Base-by-base conservation (phyloP, 2,329 filamentous ascomycete genomes). In the Epichloe hybrida region DNA sequence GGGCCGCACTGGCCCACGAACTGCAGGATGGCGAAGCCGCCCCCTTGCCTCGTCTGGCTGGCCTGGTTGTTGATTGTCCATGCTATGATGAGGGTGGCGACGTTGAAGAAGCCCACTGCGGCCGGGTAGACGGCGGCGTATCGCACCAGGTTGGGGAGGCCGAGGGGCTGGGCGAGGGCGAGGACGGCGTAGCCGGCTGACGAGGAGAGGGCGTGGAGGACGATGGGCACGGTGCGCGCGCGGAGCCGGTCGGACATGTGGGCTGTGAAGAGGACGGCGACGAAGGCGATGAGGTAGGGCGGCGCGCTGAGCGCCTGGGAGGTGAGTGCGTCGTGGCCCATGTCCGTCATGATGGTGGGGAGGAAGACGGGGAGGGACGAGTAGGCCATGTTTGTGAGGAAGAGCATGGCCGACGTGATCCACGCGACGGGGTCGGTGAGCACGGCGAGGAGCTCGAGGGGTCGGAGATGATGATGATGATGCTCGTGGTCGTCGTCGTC, bases 1-100 rank as follows among this genome's bases (percentile, higher is more conserved):
- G 88, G 87, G 0, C 88, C 88, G 55, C 82, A 83, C 67, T 94
- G 88, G 1, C 88, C 90, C 13, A 95, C 75, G 37, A 88, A 61
- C 65, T 95, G 90, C 61, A 96, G 66, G 35, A 95, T 73, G 1
- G 85, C 87, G 60, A 95, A 86, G 1, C 84, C 87, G 1, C 80
- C 80, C 0, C 87, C 87, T 57, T 86, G 84, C 6, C 80, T 78
- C 48, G 77, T 79, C 54, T 83, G 79, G 12, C 73, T 80, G 49
- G 76, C 69, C 62, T 93, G 86, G 65, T 95, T 95, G 62, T 95
- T 94, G 61, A 95, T 79, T 37, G 79, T 87, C 89, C 89, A 95
- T 2, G 87, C 84, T 51, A 95, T 86, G 57, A 90, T 84, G 35
- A 95, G 75, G 0, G 88, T 88, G 52, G 95, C 85, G 20, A 88